Base-by-base conservation (phyloP, 495 filamentous ascomycete genomes). In the Haplographium delicatum region DNA sequence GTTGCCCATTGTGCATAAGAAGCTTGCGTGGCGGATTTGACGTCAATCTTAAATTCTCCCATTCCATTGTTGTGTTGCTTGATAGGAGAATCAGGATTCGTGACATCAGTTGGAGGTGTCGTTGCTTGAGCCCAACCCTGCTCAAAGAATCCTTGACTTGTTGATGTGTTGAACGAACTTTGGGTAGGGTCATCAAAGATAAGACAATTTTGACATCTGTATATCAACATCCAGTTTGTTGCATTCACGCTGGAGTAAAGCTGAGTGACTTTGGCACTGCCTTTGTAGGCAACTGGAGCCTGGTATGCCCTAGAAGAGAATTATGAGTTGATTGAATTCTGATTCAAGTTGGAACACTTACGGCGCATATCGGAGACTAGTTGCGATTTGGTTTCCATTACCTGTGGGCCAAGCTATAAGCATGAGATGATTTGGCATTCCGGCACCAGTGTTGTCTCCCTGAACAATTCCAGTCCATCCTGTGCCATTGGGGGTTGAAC, bases 131-230 rank as follows among this genome's bases (percentile, higher is more conserved):
- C 67, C 72, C 72, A 78, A 9, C 75, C 74, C 33, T 74, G 52
- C 20, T 73, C 64, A 61, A 58, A 57, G 11, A 59, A 50, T 1
- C 68, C 70, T 5, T 31, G 44, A 23, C n/a, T 76, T 47, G 46
- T 68, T 48, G 13, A 68, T 61, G 42, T 76, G 62, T 50, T 68
- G 64, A 60, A 77, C 57, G 57, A 68, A 60, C 48, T 40, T 35
- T 61, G 72, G 13, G 71, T 70, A 28, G 68, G 69, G 15, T 78
- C 70, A 61, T 73, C 64, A 79, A 81, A 85, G 2, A 64, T 63
- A 30, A 79, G 69, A 64, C 83, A 87, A 61, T 75, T 69, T 57
- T 80, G 65, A 68, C 83, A 87, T 19, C 76, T 70, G 64, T 81
- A 85, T 24, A 83, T 72, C 16, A 82, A 60, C 44, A 73, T 73